A percentile compares a stretch with the other conserved stretches of the same genome.
phyloP scores from a whole-genome alignment of 139 green algal species.

The Picochlorum sp. region DNA sequence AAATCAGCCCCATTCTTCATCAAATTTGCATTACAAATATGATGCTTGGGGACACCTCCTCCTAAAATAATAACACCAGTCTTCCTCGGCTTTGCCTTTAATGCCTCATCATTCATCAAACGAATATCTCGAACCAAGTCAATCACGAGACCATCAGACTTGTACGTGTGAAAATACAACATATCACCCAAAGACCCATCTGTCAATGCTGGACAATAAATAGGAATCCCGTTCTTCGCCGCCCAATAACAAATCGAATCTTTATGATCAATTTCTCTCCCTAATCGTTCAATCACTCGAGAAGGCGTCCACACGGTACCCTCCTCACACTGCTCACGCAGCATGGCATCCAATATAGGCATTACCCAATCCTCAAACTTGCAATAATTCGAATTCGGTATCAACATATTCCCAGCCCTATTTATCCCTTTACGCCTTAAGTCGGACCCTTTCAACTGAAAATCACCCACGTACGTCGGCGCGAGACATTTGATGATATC shows the following conservation, averaged over 20 bases:
- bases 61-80: constrained; percentile 92
- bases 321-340: constrained; percentile 78
- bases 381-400: constrained; percentile 99
- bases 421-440: constrained; percentile 83
- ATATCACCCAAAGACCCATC: constrained; percentile 90
- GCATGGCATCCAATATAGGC: constrained; percentile 88
- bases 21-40: constrained; percentile 98
- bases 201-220: constrained; percentile 94
- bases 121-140: constrained; percentile 65
- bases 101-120: constrained; percentile 85
- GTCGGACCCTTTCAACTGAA: constrained; percentile 73
- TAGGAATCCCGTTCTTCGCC: constrained; percentile 79
- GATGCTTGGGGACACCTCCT: constrained; percentile 90
- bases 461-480: constrained; percentile 90
- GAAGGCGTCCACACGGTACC: constrained; percentile 83
- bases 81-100: constrained; percentile 67
- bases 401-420: constrained; percentile 96
- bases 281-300: constrained; percentile 65
- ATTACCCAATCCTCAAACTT: constrained; percentile 99
- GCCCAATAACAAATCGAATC: constrained; percentile 92
- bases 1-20: constrained; percentile 98
- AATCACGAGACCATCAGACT: constrained; percentile 53
- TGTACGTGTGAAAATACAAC: constrained; percentile 97
- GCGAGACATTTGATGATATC: constrained; percentile 98
- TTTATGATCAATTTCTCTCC: constrained; percentile 81